phyloP scores from a whole-genome alignment of 805 yeast species.

The Wickerhamiella sorbophila region DNA sequence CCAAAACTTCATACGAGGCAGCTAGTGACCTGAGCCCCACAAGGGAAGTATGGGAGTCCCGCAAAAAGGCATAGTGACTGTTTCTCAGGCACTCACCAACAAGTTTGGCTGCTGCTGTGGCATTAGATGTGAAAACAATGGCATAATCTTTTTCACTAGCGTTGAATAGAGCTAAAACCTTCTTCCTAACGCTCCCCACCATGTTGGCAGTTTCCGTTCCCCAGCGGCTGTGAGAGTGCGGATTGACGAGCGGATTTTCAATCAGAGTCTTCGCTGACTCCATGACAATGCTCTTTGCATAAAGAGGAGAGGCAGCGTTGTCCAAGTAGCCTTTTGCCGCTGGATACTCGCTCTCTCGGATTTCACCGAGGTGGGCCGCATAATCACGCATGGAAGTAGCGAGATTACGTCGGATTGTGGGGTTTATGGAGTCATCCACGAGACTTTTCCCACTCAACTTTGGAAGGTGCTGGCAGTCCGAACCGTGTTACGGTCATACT shows the following conservation, averaged over 20 bases:
- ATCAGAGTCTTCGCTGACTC: conserved; percentile 18
- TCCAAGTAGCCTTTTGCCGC: conserved; percentile 26
- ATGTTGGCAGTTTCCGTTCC: conserved; percentile 21
- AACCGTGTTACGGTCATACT: too few species aligned
- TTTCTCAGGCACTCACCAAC: conserved; percentile 22
- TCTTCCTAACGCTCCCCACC: conserved; percentile 21
- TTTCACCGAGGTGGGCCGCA: conserved; percentile 5
- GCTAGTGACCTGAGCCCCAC: conserved; percentile 28
- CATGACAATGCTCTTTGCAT: conserved; percentile 22
- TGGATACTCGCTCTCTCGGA: conserved; percentile 8
- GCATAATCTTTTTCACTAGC: conserved; percentile 28
- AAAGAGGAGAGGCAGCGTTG: conserved; percentile 32
- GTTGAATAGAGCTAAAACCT: conserved; percentile 24
- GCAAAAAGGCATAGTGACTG: conserved; percentile 19
- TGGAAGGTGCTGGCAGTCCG: too few species aligned
- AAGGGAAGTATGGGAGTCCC: conserved; percentile 31
- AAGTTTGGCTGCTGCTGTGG: conserved; percentile 30
- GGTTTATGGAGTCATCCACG: neutral
- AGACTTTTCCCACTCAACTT: too few species aligned
- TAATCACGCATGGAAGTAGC: conserved; percentile 3
- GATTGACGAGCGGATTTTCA: conserved; percentile 25
- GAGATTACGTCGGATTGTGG: neutral
- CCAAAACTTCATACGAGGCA: conserved; percentile 25
- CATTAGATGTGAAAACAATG: conserved; percentile 29
- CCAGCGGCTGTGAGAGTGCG: conserved; percentile 30